Evolutionary conservation across 2,329 filamentous ascomycete species (phyloP).

Genomic region (Grosmannia huntii): DNA sequence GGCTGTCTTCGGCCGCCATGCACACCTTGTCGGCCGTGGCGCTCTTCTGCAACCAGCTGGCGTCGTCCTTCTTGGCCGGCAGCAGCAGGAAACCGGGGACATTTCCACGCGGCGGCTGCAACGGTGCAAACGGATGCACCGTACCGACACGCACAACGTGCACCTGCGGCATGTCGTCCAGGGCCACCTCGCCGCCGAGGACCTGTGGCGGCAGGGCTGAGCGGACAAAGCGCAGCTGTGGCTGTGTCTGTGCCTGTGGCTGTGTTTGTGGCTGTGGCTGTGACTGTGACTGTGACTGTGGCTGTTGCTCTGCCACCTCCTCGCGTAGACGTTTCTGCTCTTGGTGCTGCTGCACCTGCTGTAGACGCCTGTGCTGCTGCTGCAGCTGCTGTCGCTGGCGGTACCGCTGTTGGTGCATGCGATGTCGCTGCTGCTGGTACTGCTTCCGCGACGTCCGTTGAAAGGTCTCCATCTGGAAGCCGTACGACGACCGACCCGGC

Average conservation of each 20-base stretch:
- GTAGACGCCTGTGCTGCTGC: neutral
- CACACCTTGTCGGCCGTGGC: neutral
- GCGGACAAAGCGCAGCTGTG: neutral
- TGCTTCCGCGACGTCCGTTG: constrained; percentile 1
- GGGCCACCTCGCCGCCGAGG: neutral
- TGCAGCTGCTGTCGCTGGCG: neutral
- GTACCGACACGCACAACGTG: neutral
- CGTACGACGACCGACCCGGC: neutral
- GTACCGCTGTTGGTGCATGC: neutral
- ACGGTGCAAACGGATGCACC: neutral
- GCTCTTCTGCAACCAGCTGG: neutral
- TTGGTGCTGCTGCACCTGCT: neutral
- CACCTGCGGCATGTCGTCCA: neutral
- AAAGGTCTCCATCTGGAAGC: constrained; percentile 1
- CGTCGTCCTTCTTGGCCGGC: neutral
- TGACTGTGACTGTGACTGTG: neutral
- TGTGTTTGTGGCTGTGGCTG: neutral
- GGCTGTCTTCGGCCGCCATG: neutral
- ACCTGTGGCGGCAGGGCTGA: neutral
- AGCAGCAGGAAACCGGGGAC: neutral
- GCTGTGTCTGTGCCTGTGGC: neutral
- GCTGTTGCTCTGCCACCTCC: neutral
- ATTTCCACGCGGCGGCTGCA: neutral
- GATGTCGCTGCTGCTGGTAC: constrained; percentile 1
- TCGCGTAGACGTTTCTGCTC: neutral